Evolutionary conservation across 2,329 filamentous ascomycete species (phyloP), one percentile per base, ranked within the genome.

Genomic region (Apiospora pterosperma): DNA sequence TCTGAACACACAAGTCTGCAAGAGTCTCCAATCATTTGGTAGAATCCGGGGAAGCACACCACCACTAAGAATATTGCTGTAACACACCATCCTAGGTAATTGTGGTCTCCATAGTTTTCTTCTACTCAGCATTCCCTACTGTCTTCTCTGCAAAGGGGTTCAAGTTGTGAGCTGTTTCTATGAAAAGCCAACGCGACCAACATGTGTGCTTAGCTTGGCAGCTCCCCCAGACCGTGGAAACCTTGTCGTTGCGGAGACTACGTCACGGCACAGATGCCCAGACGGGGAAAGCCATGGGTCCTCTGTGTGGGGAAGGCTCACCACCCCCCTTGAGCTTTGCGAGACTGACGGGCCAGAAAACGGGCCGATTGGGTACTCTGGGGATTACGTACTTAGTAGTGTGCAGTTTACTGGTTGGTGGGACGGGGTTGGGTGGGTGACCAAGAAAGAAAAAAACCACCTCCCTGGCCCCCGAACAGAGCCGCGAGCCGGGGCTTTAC

Each of bases 211-310:
- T n/a, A n/a, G 41, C 41, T 11, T 23, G 48, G n/a, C 48, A 31
- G 16, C 8, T 55, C 14, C 48, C n/a, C 25, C 7, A 55, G 48
- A 34, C 14, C 25, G 28, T 3, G 16, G 48, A 55, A 55, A 55
- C 48, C 48, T 55, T 55, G 48, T 55, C 16, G 25, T 34, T n/a
- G 48, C 48, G 48, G 48, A 55, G 48, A 16, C 42, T 55, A 55
- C 48, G 48, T 55, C 48, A 55, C 48, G 48, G 48, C 48, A 55
- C 48, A 55, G n/a, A 19, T 34, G 48, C 48, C 48, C 48, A 55
- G 48, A 55, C 48, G 48, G 48, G 48, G 34, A 55, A 55, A 28
- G 48, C 48, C 16, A n/a, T n/a, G n/a, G n/a, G n/a, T 34, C 25
- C 21, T 31, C 28, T 55, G 6, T 55, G 48, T 55, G 48, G 48